Evolutionary conservation across 1,139 yeast species (phyloP), one percentile per base, ranked within the genome.

Genomic region (Yamadazyma triangularis): DNA sequence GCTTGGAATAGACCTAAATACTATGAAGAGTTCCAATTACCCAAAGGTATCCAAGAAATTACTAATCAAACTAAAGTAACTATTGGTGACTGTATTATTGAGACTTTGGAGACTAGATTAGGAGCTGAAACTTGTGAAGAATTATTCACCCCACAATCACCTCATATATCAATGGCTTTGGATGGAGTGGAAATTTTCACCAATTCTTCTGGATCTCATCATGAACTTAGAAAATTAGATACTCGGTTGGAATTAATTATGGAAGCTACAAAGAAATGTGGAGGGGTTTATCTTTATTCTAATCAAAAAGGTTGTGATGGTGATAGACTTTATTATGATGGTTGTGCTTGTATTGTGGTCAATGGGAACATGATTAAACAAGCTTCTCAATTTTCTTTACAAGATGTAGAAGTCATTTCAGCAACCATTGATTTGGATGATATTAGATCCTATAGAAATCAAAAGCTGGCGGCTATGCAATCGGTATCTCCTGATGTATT

Each of bases 91-190:
- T 93, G 95, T 38, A 81, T 87, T 6, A 64, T 91, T 31, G 77
- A 82, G 35, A 84, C 96, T 1, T 56, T 77, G 39, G 96, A 88
- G 48, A 87, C 97, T 0, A 79, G 84, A 30, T 70, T 91, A 39
- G 99, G 98, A 9, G 87, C 89, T 33, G 99, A 91, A 58, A 91
- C 98, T 2, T 91, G 99, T 56, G 99, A 91, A 54, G 99, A 91
- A 57, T 67, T 91, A 36, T 91, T 91, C 58, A 91, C 99, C 0
- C 98, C 98, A 1, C 82, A 87, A 44, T 80, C 95, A 8, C 98
- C 99, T 3, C 96, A 91, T 54, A 85, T 91, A 37, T 77, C 78
- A 20, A 79, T 91, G 86, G 77, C 96, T 0, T 65, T 91, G 24
- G 96, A 88, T 56, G 99, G 99, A 29, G 96, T 89, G 11, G 99